These are phyloP conservation scores for Fereydounia khargensis DNA, from an alignment of 1,284 basidiomycete species.

Conservation along the genomic window DNA sequence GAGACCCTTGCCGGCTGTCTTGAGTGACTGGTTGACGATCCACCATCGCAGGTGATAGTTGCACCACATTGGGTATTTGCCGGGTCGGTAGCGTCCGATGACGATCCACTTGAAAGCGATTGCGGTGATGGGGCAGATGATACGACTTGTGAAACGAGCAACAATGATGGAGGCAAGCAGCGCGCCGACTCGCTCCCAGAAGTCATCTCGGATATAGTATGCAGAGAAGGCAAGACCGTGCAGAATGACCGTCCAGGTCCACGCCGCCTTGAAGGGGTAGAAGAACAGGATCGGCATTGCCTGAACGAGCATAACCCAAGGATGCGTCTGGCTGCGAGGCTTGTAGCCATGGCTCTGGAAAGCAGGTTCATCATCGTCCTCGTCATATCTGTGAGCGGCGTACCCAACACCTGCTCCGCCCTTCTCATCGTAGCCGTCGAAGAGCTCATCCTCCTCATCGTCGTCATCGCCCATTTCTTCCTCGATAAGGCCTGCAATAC, in stretches of 20 bases:
- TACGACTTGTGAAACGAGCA: conserved; percentile 53
- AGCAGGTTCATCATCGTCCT: conserved; percentile 46
- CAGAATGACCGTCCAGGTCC: conserved; percentile 57
- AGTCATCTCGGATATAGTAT: conserved; percentile 55
- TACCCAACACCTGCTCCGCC: conserved; percentile 35
- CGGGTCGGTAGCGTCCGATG: conserved; percentile 54
- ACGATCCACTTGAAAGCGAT: conserved; percentile 58
- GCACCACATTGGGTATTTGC: conserved; percentile 57
- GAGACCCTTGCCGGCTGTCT: conserved; percentile 54
- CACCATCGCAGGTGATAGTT: conserved; percentile 58
- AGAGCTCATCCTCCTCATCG: conserved; percentile 43
- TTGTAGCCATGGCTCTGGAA: conserved; percentile 53
- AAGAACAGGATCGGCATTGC: conserved; percentile 54
- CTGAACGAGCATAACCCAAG: conserved; percentile 53
- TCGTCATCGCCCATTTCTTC: conserved; percentile 47
- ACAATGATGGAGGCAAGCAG: conserved; percentile 52
- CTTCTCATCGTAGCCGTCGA: conserved; percentile 55
- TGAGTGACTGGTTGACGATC: conserved; percentile 57
- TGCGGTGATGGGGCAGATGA: conserved; percentile 55
- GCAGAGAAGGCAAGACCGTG: conserved; percentile 57
- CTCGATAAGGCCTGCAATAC: conserved; percentile 52
- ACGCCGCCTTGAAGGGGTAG: conserved; percentile 56
- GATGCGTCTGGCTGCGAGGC: conserved; percentile 53
- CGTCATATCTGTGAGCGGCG: conserved; percentile 52
- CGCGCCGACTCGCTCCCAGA: conserved; percentile 56